These are phyloP conservation scores for Yarrowia yakushimensis DNA, from an alignment of 805 yeast species.

Conservation along the genomic window DNA sequence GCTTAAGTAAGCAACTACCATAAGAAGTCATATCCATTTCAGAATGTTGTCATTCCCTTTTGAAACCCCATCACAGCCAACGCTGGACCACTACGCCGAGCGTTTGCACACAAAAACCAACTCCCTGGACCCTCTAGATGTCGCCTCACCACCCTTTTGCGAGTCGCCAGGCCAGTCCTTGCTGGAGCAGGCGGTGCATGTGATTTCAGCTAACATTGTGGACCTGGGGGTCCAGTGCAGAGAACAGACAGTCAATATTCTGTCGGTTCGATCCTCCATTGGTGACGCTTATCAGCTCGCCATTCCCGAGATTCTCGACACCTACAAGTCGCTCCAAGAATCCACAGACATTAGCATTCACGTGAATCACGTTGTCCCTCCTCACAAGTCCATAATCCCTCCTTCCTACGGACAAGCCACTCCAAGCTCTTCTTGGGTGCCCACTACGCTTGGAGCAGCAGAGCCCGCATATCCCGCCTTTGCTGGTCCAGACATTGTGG, in stretches of 20 bases:
- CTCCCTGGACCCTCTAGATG: conserved; percentile 10
- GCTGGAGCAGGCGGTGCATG: conserved; percentile 17
- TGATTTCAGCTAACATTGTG: not conserved
- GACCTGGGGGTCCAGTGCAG: not conserved
- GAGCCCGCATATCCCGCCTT: not conserved
- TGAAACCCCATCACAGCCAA: conserved; percentile 7
- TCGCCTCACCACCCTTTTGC: not conserved
- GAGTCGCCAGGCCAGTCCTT: not conserved
- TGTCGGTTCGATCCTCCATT: conserved; percentile 29
- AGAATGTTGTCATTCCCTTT: conserved; percentile 11
- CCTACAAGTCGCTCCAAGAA: not conserved
- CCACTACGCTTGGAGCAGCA: not conserved
- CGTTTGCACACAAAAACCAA: conserved; percentile 5
- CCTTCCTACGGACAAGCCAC: not conserved
- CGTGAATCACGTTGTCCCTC: conserved; percentile 30
- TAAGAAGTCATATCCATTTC: not conserved
- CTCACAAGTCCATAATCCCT: conserved; percentile 25
- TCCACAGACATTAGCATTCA: conserved; percentile 25
- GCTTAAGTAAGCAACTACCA: not conserved
- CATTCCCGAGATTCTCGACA: conserved; percentile 27
- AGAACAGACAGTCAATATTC: conserved; percentile 27
- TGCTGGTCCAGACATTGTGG: not conserved
- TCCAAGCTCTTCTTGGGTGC: not conserved
- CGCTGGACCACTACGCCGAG: conserved; percentile 19
- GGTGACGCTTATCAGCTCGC: conserved; percentile 26